phyloP scores from a whole-genome alignment of 352 stramenopile species.

The Blastocystis sp. region DNA sequence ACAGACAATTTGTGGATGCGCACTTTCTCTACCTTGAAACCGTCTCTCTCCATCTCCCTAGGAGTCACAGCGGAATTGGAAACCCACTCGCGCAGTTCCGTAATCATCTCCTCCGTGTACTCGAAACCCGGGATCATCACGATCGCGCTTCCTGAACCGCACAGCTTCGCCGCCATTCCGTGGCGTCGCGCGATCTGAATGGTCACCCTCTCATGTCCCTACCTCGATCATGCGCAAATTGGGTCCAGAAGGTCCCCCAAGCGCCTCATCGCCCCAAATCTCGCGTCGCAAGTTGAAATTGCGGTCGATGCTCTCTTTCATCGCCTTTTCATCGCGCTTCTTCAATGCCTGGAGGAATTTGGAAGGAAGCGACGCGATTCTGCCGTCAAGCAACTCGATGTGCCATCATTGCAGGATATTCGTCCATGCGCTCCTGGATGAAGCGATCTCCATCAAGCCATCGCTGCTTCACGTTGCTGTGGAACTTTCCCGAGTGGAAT shows the following conservation, averaged over 20 bases:
- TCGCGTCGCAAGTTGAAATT: slow-evolving; percentile 61
- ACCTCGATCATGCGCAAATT: slow-evolving; percentile 61
- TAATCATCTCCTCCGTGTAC: slow-evolving; percentile 30
- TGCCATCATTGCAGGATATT: slow-evolving; percentile 54
- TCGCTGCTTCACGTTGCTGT: slow-evolving; percentile 62
- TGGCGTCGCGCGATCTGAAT: slow-evolving; percentile 57
- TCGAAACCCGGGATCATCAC: slow-evolving; percentile 50
- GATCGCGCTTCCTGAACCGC: slow-evolving; percentile 60
- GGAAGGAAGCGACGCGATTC: slow-evolving; percentile 33
- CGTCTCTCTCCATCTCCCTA: slow-evolving; percentile 25
- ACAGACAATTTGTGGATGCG: slow-evolving; percentile 20
- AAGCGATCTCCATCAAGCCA: slow-evolving; percentile 58
- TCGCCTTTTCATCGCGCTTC: neutral
- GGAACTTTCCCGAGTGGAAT: slow-evolving; percentile 60
- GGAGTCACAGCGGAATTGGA: neutral
- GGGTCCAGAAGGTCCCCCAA: slow-evolving; percentile 50
- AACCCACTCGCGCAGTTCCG: neutral
- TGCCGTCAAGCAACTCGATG: slow-evolving; percentile 50
- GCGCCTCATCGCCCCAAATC: slow-evolving; percentile 61
- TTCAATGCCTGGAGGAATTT: slow-evolving; percentile 15
- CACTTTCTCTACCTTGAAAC: slow-evolving; percentile 14
- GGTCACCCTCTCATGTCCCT: neutral
- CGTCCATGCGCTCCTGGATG: slow-evolving; percentile 58
- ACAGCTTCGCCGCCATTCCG: slow-evolving; percentile 59
- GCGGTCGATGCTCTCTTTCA: slow-evolving; percentile 59